Evolutionary conservation across 1,284 basidiomycete species (phyloP), one percentile per base, ranked within the genome.

Genomic region (Rhodotorula sp.): DNA sequence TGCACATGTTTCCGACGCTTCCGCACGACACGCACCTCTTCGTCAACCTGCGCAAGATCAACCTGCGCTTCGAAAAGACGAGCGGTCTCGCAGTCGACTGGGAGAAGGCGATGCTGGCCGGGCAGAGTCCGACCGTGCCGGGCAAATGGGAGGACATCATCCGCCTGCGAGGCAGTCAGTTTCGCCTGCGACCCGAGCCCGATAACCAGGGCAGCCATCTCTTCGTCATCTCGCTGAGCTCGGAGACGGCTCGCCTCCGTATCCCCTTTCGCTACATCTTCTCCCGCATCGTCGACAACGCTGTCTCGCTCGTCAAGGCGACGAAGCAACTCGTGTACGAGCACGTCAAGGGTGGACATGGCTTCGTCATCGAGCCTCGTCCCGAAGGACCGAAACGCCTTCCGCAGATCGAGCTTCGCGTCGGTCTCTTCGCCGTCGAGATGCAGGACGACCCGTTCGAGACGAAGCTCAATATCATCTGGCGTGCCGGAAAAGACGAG

Each of bases 381-480:
- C 82, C 87, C 0, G 91, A 94, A 79, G 83, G 81, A 2, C 86
- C 91, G 0, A 94, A 92, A 80, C 74, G 78, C 0, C 80, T 92
- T 4, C 93, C 93, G 1, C 70, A 78, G 56, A 78, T 83, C 0
- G 82, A 83, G 56, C 77, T 96, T 53, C 81, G 81, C 5, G 78
- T 97, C 62, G 83, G 81, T 46, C 81, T 94, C 52, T 83, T 86
- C 31, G 76, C 79, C 20, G 22, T 93, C 9, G 94, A 98, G 80
- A 89, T 88, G n/a, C 86, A 88, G 31, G 95, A 99, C 78, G 91
- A 95, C 77, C 86, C 88, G 0, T 86, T 97, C 65, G 95, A 99
- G 80, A 86, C 87, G 31, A 86, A 85, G 70, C 80, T 98, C 46
- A 90, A 88, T 59, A 83, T 91, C 20, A 90, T 93, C 48, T 92